Base-by-base conservation (phyloP, 257 asterid species). In the Eucommia ulmoides region DNA sequence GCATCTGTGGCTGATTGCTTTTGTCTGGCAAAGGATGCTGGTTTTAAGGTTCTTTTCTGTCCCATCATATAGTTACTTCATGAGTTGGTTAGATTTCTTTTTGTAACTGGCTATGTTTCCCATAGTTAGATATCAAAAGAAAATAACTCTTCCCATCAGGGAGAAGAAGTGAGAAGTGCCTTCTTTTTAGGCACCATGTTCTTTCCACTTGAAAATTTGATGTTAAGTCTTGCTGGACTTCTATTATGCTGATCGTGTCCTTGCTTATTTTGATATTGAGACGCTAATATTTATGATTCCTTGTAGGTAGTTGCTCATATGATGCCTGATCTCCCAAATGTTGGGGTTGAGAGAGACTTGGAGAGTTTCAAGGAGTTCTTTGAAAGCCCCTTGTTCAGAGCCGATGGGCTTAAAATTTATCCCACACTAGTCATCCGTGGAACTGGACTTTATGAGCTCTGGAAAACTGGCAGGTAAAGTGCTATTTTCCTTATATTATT, bases 241-340 rank as follows among this genome's bases (percentile, higher is more conserved):
- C n/a, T n/a, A n/a, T n/a, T n/a, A n/a, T n/a, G n/a, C n/a, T n/a
- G n/a, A n/a, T n/a, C n/a, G n/a, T n/a, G n/a, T n/a, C n/a, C n/a
- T n/a, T n/a, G n/a, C n/a, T n/a, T n/a, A n/a, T n/a, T n/a, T n/a
- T n/a, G n/a, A n/a, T n/a, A n/a, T n/a, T n/a, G n/a, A n/a, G n/a
- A n/a, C n/a, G n/a, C n/a, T n/a, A n/a, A n/a, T n/a, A n/a, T n/a
- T n/a, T n/a, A n/a, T n/a, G n/a, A 47, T 33, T 46, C 51, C 19
- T 68, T 61, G 42, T 64, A 89, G 98, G 96, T 91, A 35, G 99
- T 91, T 59, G 96, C 99, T 71, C 96, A 86, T 74, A 91, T 91
- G 99, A 91, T 86, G 99, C 99, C 99, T 46, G 99, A 86, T 76
- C 95, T 91, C 65, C 99, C 99, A 59, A 88, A 91, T 62, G 99